These are phyloP conservation scores for Neurospora sp. DNA, from an alignment of 495 filamentous ascomycete genomes.

Conservation along the genomic window DNA sequence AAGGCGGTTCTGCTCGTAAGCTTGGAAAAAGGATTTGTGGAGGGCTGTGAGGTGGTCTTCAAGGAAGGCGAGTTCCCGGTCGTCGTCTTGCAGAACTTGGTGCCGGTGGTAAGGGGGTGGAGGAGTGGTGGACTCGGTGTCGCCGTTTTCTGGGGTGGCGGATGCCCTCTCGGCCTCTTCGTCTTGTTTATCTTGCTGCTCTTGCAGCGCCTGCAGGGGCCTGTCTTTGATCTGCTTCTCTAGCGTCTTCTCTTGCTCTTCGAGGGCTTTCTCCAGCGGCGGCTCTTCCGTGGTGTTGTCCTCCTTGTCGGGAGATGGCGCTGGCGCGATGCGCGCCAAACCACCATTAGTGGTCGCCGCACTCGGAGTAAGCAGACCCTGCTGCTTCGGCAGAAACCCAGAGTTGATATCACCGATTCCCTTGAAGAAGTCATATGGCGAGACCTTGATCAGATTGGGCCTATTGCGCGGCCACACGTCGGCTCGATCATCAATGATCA, in stretches of 20 bases:
- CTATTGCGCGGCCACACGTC: slow-evolving; percentile 97
- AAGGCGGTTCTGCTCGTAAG: slow-evolving; percentile 46
- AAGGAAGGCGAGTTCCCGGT: slow-evolving; percentile 65
- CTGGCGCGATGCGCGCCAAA: slow-evolving; percentile 1
- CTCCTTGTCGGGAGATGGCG: slow-evolving; percentile 8
- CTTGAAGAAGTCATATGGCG: slow-evolving; percentile 92
- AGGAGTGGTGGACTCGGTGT: slow-evolving; percentile 19
- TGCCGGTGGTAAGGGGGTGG: slow-evolving; percentile 45
- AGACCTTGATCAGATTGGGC: slow-evolving; percentile 88
- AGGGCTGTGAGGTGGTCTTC: slow-evolving; percentile 63
- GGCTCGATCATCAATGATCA: slow-evolving; percentile 94
- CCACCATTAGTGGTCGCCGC: slow-evolving; percentile 8
- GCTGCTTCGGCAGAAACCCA: slow-evolving; percentile 84
- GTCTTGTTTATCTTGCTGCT: slow-evolving; percentile 76
- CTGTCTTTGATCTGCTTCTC: slow-evolving; percentile 82
- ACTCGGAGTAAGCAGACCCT: slow-evolving; percentile 50
- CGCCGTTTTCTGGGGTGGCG: slow-evolving; percentile 25
- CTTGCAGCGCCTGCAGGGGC: slow-evolving; percentile 79
- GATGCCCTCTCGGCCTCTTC: slow-evolving; percentile 48
- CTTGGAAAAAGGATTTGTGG: slow-evolving; percentile 70
- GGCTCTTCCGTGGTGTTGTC: background rate
- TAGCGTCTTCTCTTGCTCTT: slow-evolving; percentile 75
- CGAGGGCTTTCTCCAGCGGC: slow-evolving; percentile 34
- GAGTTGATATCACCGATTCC: slow-evolving; percentile 99
- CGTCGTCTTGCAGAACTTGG: slow-evolving; percentile 76